Conservation (phyloP, 2,329 filamentous ascomycete species). For the Trichoderma koningiopsis region DNA sequence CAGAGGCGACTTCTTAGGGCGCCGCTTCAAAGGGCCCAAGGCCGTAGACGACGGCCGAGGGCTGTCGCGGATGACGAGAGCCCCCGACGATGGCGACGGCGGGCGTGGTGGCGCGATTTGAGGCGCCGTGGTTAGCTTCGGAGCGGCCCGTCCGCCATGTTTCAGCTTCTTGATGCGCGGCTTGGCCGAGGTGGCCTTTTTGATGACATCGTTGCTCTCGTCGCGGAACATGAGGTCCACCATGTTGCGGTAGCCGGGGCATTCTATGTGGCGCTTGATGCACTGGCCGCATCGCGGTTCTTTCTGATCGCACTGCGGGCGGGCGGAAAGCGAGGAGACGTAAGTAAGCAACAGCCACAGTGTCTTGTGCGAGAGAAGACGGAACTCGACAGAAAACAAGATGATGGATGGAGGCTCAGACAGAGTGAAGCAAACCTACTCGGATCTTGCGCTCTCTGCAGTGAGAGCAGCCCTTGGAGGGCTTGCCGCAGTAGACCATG, state of each 20-base stretch:
- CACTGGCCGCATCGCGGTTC: constrained; percentile 58
- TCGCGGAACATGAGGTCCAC: constrained; percentile 61
- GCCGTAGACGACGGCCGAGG: constrained; percentile 2
- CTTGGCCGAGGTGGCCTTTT: constrained; percentile 48
- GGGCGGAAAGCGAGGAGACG: not conserved
- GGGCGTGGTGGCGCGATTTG: constrained; percentile 4
- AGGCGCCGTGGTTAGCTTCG: constrained; percentile 19
- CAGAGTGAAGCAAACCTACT: constrained; percentile 44
- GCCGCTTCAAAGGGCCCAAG: not conserved
- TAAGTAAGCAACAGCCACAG: constrained; percentile 1
- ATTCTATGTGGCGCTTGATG: constrained; percentile 52
- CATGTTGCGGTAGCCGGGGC: constrained; percentile 58
- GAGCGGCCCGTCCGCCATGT: constrained; percentile 22
- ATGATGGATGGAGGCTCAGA: not conserved
- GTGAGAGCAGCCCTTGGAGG: constrained; percentile 58
- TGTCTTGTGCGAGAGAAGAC: constrained; percentile 1
- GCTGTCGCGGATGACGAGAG: constrained; percentile 10
- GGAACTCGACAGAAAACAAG: not conserved
- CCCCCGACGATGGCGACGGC: not conserved
- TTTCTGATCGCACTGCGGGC: constrained; percentile 53
- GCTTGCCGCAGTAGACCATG: constrained; percentile 62
- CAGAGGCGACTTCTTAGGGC: not conserved
- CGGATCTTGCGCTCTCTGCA: constrained; percentile 59
- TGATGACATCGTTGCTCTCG: constrained; percentile 58
- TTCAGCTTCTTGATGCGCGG: constrained; percentile 32